Evolutionary conservation across 2,329 filamentous ascomycete species (phyloP), one percentile per base, ranked within the genome.

Genomic region (Nemania abortiva): DNA sequence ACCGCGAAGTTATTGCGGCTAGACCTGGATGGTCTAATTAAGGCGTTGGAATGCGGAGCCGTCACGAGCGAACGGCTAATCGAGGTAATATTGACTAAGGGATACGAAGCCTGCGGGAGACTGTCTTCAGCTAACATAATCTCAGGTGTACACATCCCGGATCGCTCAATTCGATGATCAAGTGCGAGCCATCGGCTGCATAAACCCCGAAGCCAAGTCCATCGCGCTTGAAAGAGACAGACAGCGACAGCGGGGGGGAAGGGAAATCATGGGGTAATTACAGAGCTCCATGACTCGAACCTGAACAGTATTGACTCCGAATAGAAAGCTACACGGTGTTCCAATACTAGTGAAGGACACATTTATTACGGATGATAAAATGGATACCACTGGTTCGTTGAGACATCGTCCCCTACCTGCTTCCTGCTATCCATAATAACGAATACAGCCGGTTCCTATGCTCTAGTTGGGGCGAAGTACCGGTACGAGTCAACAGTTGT

Each of bases 401-500:
- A 34, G 5, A 9, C 9, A 4, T 34, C 31, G 9, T 34, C 31
- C 31, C 9, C 31, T 34, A 9, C 31, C 31, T 34, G 31, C 31
- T n/a, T n/a, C 31, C 5, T 34, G 31, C 13, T 3, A 29, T 24
- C 6, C n/a, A 53, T 6, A 9, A 31, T 88, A 85, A 89, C 74
- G 9, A 91, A 88, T 70, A 89, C 81, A 0, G 82, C 89, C 2
- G 90, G 90, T 2, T 92, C 90, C 0, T 90, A 85, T 70, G 86
- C 89, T 1, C 82, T 93, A 0, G 74, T 89, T 0, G 89, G 89
- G 0, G 85, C 89, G 9, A 86, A 84, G 70, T 83, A 88, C 0
- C 82, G 85, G 9, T 77, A 80, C 24, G 90, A 92, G 73, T 85
- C 87, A 11, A 88, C 87, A 0, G 80, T 92, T 2, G 88, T 84